Conservation (phyloP, 345 rosid genomes). For the Arabis alpina region DNA sequence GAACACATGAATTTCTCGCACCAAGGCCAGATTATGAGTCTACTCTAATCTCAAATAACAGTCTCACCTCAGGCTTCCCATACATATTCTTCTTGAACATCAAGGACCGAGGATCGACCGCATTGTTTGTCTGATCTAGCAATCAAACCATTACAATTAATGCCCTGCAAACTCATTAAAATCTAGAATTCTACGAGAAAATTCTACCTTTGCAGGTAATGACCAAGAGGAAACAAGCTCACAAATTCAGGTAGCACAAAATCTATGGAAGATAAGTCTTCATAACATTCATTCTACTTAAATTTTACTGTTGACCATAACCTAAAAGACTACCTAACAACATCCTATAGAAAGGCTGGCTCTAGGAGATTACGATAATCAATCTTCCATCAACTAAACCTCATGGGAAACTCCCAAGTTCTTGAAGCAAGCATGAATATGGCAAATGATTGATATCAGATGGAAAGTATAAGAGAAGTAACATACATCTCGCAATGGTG, state of each 20-base stretch:
- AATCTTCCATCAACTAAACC: neutral
- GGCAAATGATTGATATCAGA: neutral
- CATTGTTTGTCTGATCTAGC: conserved; percentile 64
- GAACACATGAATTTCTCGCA: neutral
- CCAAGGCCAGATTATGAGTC: neutral
- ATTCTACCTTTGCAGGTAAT: neutral
- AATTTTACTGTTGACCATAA: neutral
- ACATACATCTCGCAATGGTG: conserved; percentile 88
- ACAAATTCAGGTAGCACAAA: neutral
- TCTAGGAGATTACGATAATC: neutral
- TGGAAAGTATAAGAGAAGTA: neutral
- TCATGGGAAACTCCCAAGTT: neutral
- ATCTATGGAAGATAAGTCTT: neutral
- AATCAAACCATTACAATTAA: conserved; percentile 26
- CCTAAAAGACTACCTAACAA: neutral
- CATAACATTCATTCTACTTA: neutral
- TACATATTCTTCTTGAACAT: conserved; percentile 72
- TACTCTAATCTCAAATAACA: conserved; percentile 12
- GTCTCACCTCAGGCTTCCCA: conserved; percentile 95
- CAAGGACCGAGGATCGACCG: conserved; percentile 61
- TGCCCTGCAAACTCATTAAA: conserved; percentile 12
- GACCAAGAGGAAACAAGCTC: neutral
- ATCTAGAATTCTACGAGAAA: neutral
- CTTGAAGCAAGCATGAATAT: neutral
- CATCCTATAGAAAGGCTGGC: neutral